Percentiles rank a stretch among this genome's conserved stretches.
phyloP scores from a whole-genome alignment of 495 filamentous ascomycete genomes.

The Neurospora sp. region DNA sequence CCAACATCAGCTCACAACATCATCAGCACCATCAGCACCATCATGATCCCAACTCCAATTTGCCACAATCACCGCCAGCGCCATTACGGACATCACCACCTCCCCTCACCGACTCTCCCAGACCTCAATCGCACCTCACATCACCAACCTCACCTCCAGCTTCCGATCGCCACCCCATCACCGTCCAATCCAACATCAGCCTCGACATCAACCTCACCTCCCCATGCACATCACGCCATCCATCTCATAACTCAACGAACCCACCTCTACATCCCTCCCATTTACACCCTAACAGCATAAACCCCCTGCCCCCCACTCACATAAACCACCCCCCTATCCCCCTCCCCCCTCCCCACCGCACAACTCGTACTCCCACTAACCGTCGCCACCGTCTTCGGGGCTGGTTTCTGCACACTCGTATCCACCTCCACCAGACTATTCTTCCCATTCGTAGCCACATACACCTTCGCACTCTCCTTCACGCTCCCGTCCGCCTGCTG shows the following conservation, averaged over 20 bases:
- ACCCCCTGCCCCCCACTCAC: slow-evolving; percentile 22
- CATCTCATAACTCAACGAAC: too few relatives aligned
- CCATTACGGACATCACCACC: not conserved
- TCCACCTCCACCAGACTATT: slow-evolving; percentile 33
- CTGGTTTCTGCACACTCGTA: slow-evolving; percentile 21
- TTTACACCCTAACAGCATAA: slow-evolving; percentile 15
- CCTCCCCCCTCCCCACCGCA: slow-evolving; percentile 29
- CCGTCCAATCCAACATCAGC: too few relatives aligned
- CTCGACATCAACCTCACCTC: not conserved
- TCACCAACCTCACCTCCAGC: not conserved
- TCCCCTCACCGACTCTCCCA: rapidly evolving
- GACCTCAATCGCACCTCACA: not conserved
- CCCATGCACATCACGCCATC: too few relatives aligned
- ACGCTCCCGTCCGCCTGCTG: too few relatives aligned
- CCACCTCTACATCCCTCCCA: too few relatives aligned
- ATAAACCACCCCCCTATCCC: slow-evolving; percentile 30
- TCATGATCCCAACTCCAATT: too few relatives aligned
- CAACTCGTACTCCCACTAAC: slow-evolving; percentile 27
- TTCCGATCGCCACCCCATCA: not conserved
- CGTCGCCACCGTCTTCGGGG: slow-evolving; percentile 13
- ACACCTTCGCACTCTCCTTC: slow-evolving; percentile 24
- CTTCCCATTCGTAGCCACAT: slow-evolving; percentile 28
- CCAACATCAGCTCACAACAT: too few relatives aligned
- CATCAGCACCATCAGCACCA: too few relatives aligned
- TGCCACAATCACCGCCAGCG: not conserved